Base-by-base conservation (phyloP, 768 basidiomycete genomes). In the Pholiota molesta region DNA sequence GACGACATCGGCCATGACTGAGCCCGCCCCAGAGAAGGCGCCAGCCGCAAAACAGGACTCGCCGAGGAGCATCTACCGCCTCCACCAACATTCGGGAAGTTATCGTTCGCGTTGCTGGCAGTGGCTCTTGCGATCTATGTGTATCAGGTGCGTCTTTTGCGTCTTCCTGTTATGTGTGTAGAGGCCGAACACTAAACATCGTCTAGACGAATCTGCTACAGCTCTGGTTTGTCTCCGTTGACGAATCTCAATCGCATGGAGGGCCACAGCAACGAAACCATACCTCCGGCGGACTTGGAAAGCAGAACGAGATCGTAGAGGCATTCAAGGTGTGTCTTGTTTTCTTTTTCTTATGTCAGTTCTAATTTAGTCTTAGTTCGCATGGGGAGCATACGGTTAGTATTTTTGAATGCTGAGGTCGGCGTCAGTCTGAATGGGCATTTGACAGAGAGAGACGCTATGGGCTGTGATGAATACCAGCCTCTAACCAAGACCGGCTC, bases 381-480 rank as follows among this genome's bases (percentile, higher is more conserved):
- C 94, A 31, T 97, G 94, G 93, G 72, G 68, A 47, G 92, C 92
- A 29, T 97, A 97, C 71, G 94, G 93, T 94, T 62, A 61, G 81
- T 74, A 4, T 8, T 16, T 33, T 9, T 61, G 28, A 14, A 28
- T 23, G 35, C 23, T 6, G 29, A 29, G 21, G 17, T 10, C 49
- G 11, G 29, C 60, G 33, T 53, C 29, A 29, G 13, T 35, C n/a
- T 51, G 23, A 61, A 21, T 23, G 51, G 10, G 44, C 28, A 29
- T 21, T 29, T 26, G 26, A 58, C 28, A 95, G 95, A 96, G 77
- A 79, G 87, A 63, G 89, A 97, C 71, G 95, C 95, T 6, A 96
- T 95, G 87, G 96, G 96, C 3, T 81, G 82, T 56, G 95, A 98
- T 76, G 94, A 97, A 71, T 97, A 95, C 68, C 92, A 96, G 68